Evolutionary conservation across 1,139 yeast genomes (phyloP).

Genomic region (Yamadazyma diospyri): DNA sequence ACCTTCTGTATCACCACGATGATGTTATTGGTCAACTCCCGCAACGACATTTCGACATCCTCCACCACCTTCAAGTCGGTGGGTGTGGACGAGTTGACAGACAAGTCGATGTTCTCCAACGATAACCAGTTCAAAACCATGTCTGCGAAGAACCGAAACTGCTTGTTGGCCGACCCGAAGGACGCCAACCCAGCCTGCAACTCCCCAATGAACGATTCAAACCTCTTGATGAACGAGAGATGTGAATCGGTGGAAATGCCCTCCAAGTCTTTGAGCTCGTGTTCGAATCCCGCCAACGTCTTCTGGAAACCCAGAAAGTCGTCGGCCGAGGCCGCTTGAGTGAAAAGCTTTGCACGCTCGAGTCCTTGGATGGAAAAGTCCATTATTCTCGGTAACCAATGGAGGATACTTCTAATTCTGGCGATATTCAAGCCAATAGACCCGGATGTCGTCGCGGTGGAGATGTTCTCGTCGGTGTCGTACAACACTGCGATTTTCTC

Average conservation of each 20-base stretch:
- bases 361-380: slow-evolving; percentile 43
- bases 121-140: slow-evolving; percentile 40
- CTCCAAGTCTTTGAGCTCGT: slow-evolving; percentile 11
- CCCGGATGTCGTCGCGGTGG: slow-evolving; percentile 17
- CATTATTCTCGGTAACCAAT: slow-evolving; percentile 49
- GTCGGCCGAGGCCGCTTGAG: slow-evolving; percentile 10
- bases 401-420: slow-evolving; percentile 15
- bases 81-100: slow-evolving; percentile 23
- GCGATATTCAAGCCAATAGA: slow-evolving; percentile 20
- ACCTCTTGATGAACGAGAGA: slow-evolving; percentile 8
- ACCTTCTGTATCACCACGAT: slow-evolving; percentile 65
- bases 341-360: slow-evolving; percentile 17
- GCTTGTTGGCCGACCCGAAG: slow-evolving; percentile 29
- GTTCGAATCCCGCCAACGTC: slow-evolving; percentile 15
- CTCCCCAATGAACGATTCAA: slow-evolving; percentile 6
- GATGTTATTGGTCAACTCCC: slow-evolving; percentile 57
- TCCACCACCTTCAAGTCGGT: slow-evolving; percentile 22
- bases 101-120: slow-evolving; percentile 16
- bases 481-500: slow-evolving; percentile 12
- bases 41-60: slow-evolving; percentile 44
- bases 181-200: slow-evolving; percentile 3
- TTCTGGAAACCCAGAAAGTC: slow-evolving; percentile 21
- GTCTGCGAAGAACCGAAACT: slow-evolving; percentile 44
- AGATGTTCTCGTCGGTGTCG: slow-evolving; percentile 11
- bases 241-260: slow-evolving; percentile 16